These are phyloP conservation scores for Thermochaetoides dissita DNA, from an alignment of 2,329 filamentous ascomycete genomes.

Conservation along the genomic window DNA sequence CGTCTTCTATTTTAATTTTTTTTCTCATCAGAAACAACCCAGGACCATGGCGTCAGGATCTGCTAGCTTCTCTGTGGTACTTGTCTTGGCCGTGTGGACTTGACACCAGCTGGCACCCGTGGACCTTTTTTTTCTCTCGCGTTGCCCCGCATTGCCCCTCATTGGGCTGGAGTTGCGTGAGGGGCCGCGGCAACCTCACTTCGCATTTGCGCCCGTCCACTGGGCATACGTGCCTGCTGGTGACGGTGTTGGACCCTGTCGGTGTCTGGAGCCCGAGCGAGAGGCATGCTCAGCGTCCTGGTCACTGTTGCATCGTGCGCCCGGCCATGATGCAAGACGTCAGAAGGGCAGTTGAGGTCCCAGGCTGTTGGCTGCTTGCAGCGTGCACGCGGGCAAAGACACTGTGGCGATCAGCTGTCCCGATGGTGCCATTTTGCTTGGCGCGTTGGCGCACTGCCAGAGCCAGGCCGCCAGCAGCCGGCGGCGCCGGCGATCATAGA, in stretches of 20 bases:
- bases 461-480: too few species aligned
- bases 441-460: background rate
- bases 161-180: background rate
- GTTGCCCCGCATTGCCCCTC: conserved; percentile 11
- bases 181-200: background rate
- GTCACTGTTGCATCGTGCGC: too few species aligned
- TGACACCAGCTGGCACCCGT: conserved; percentile 11
- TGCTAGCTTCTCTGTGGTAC: conserved; percentile 2
- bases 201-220: too few species aligned
- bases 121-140: background rate
- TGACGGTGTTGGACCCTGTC: too few species aligned
- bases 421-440: conserved; percentile 15
- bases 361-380: too few species aligned
- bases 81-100: conserved; percentile 3
- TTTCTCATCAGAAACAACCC: background rate
- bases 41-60: background rate
- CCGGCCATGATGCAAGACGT: too few species aligned
- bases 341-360: too few species aligned
- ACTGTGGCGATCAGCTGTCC: background rate
- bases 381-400: too few species aligned
- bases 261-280: too few species aligned
- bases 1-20: background rate
- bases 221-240: too few species aligned
- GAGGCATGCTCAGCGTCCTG: too few species aligned
- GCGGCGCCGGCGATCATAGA: too few species aligned